A percentile compares a stretch with the other conserved stretches of the same genome.
Evolutionary conservation across 2,329 filamentous ascomycete genomes (phyloP).

Genomic region (Calonectria fujianensis): DNA sequence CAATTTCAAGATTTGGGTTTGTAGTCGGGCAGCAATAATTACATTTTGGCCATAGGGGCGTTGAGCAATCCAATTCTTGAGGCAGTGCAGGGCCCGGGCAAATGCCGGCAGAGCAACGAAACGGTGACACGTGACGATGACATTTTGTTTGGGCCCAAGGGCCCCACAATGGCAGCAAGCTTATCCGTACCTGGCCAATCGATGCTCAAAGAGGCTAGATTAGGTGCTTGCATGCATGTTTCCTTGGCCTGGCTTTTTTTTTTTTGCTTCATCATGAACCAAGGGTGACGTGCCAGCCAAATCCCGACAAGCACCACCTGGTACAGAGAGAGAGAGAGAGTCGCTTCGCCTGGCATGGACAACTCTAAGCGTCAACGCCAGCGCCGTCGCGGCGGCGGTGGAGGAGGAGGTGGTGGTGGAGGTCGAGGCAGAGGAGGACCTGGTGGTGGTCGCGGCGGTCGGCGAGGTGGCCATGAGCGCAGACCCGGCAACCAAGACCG

Average conservation of each 20-base stretch:
- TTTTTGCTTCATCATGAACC: constrained; percentile 17
- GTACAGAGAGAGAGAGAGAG: constrained; percentile 3
- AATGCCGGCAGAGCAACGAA: neutral
- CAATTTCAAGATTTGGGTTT: neutral
- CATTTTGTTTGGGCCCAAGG: neutral
- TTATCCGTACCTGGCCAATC: neutral
- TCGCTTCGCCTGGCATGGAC: constrained; percentile 11
- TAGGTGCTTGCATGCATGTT: constrained; percentile 6
- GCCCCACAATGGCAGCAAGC: constrained; percentile 9
- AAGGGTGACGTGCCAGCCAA: constrained; percentile 6
- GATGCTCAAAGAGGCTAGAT: neutral
- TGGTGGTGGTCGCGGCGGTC: neutral
- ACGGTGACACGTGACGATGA: neutral
- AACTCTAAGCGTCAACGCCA: constrained; percentile 14
- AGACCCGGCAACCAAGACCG: neutral
- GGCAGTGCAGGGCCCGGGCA: neutral
- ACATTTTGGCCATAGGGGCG: neutral
- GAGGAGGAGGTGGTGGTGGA: neutral
- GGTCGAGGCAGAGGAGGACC: neutral
- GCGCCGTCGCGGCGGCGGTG: constrained; percentile 14
- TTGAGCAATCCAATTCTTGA: neutral
- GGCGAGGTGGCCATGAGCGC: constrained; percentile 6
- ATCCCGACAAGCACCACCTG: neutral
- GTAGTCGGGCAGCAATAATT: neutral
- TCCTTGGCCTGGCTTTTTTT: constrained; percentile 7